Evolutionary conservation across 768 basidiomycete species (phyloP), one percentile per base, ranked within the genome.

Genomic region (Leccinum uliginosum): DNA sequence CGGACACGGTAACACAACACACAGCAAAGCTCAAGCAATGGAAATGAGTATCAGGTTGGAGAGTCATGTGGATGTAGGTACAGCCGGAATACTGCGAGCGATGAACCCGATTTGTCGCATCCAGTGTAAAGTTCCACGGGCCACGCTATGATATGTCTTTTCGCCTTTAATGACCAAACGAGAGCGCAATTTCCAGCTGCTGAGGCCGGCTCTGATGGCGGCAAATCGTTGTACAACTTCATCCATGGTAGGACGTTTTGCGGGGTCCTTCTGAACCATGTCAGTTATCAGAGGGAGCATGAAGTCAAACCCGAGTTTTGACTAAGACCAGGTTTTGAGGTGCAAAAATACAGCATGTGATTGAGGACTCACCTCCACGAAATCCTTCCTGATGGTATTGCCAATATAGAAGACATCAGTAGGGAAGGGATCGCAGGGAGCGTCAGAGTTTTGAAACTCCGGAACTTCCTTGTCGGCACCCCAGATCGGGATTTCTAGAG

Each of bases 261-360:
- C 23, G 0, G 76, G 76, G 30, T 77, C 73, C 3, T 63, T 57
- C 10, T 73, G 69, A 1, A 71, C 62, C 79, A 80, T 79, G 9
- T 73, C 74, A 0, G 59, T 48, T 11, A 77, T 57, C 4, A 78
- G 61, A 1, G 67, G 65, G 32, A 51, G 29, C 65, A 79, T 64
- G 43, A 78, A 77, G 1, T 66, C 61, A 12, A 75, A 53, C 1
- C 61, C 59, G 2, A 27, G 29, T 4, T 23, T 56, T 1, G 32
- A 34, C 62, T 58, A 23, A 11, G 3, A 0, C 12, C 2, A 0
- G 6, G 14, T 26, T 2, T 47, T 47, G 0, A 26, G 46, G 2
- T 2, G 26, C 24, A 11, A 17, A 15, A 6, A 47, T n/a, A n/a
- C 6, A 47, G 6, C 26, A 47, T n/a, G 10, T 4, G 8, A 6